Evolutionary conservation across 2,329 filamentous ascomycete species (phyloP).

Genomic region (Aspergillus candidus): DNA sequence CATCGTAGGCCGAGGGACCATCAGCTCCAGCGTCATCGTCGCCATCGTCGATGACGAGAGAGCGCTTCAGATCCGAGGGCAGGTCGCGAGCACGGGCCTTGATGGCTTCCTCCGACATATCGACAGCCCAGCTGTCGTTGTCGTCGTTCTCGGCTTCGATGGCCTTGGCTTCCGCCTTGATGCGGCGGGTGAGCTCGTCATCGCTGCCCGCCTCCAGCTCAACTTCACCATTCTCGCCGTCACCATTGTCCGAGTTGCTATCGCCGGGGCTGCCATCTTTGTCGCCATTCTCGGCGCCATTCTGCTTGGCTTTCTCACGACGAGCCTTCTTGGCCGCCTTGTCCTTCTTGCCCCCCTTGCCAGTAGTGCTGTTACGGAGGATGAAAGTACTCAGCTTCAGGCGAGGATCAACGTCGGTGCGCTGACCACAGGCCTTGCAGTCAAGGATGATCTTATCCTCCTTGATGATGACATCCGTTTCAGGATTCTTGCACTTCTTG

Average conservation of each 20-base stretch:
- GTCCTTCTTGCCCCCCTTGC: conserved; percentile 92
- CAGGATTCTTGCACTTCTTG: conserved; percentile 99
- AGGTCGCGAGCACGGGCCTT: conserved; percentile 89
- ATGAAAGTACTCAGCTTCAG: conserved; percentile 97
- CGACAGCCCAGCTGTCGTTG: conserved; percentile 91
- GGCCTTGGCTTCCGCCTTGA: conserved; percentile 62
- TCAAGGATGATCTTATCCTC: conserved; percentile 87
- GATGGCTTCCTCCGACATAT: conserved; percentile 92
- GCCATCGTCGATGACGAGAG: conserved; percentile 74
- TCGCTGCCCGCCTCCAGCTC: conserved; percentile 72
- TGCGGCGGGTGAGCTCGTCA: conserved; percentile 79
- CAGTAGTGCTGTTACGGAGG: conserved; percentile 77
- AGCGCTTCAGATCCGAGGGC: conserved; percentile 89
- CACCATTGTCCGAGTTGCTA: conserved; percentile 57
- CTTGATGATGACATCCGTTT: conserved; percentile 94
- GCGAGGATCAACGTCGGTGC: conserved; percentile 82
- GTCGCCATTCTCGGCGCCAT: conserved; percentile 49
- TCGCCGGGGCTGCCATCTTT: conserved; percentile 60
- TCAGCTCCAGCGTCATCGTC: conserved; percentile 77
- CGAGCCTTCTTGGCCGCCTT: conserved; percentile 92
- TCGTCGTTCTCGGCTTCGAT: conserved; percentile 66
- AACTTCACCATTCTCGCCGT: conserved; percentile 59
- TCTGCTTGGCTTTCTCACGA: conserved; percentile 65
- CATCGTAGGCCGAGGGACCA: conserved; percentile 74
- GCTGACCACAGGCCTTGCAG: conserved; percentile 97